Percentiles rank a stretch among this genome's conserved stretches.
Evolutionary conservation across 495 filamentous ascomycete genomes (phyloP).

Genomic region (Penicillium lagena): DNA sequence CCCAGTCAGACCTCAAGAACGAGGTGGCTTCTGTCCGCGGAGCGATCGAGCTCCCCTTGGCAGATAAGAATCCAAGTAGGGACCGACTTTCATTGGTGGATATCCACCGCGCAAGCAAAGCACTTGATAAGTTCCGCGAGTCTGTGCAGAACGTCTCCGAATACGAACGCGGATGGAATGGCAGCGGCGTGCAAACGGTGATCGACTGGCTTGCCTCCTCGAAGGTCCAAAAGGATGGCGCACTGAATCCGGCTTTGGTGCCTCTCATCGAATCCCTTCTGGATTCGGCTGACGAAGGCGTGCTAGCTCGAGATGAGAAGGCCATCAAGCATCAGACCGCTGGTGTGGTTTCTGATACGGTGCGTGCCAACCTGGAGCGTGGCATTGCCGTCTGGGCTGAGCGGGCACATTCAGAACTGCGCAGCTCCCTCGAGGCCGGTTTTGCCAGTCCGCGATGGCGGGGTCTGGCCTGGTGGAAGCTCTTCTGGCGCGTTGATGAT

Average conservation of each 20-base stretch:
- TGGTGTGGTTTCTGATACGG: constrained; percentile 30
- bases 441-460: constrained; percentile 67
- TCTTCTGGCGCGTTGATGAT: constrained; percentile 91
- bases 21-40: constrained; percentile 44
- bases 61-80: constrained; percentile 20
- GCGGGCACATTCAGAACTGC: constrained; percentile 73
- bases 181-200: constrained; percentile 58
- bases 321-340: constrained; percentile 26
- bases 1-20: constrained; percentile 25
- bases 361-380: constrained; percentile 44
- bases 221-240: constrained; percentile 29
- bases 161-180: constrained; percentile 69
- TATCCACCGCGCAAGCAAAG: constrained; percentile 47
- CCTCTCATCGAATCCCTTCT: constrained; percentile 63
- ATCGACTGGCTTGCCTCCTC: constrained; percentile 60
- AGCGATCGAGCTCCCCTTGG: constrained; percentile 45
- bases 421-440: constrained; percentile 65
- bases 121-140: constrained; percentile 58
- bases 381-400: constrained; percentile 69
- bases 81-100: constrained; percentile 45
- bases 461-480: constrained; percentile 84
- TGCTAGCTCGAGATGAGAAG: constrained; percentile 42
- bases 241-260: constrained; percentile 55
- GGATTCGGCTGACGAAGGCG: constrained; percentile 46
- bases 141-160: constrained; percentile 59